These are phyloP conservation scores for Lecanicillium sp. DNA, from an alignment of 2,329 filamentous ascomycete species.

Conservation along the genomic window DNA sequence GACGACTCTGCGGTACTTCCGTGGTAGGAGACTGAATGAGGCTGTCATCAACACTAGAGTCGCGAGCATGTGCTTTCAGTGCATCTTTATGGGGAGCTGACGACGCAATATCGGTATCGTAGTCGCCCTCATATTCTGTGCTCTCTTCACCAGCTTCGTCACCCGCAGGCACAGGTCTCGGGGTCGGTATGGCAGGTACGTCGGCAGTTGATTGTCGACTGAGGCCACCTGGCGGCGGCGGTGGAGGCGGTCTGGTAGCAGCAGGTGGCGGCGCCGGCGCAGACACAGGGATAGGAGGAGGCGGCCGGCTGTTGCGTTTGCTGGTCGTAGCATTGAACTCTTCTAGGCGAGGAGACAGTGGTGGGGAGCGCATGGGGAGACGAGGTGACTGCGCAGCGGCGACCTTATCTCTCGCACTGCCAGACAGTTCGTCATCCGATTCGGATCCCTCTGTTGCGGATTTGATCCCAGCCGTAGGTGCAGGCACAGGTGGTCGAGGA, in stretches of 20 bases:
- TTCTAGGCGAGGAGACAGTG: conserved; percentile 30
- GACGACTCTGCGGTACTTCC: conserved; percentile 39
- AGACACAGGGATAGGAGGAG: conserved; percentile 55
- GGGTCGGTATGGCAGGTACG: conserved; percentile 37
- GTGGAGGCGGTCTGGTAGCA: conserved; percentile 59
- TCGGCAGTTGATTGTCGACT: conserved; percentile 57
- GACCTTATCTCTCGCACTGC: conserved; percentile 37
- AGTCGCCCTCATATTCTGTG: conserved; percentile 95
- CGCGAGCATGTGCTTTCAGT: conserved; percentile 71
- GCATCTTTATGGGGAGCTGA: conserved; percentile 91
- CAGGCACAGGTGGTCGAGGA: conserved; percentile 50
- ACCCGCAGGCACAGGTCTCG: conserved; percentile 37
- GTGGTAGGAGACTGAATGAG: conserved; percentile 51
- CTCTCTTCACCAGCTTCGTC: conserved; percentile 71
- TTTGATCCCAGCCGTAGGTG: conserved; percentile 45
- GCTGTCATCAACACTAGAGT: conserved; percentile 69
- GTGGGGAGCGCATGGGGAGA: conserved; percentile 25
- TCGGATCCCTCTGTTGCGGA: conserved; percentile 75
- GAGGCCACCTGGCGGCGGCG: conserved; percentile 52
- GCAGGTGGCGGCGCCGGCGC: conserved; percentile 40
- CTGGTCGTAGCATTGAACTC: conserved; percentile 33
- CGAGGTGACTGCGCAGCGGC: conserved; percentile 27
- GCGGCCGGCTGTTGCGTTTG: conserved; percentile 52
- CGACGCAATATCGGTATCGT: conserved; percentile 96
- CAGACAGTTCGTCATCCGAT: conserved; percentile 81